Evolutionary conservation across 1,139 yeast species (phyloP).

Genomic region (Blastobotrys ciferrii): DNA sequence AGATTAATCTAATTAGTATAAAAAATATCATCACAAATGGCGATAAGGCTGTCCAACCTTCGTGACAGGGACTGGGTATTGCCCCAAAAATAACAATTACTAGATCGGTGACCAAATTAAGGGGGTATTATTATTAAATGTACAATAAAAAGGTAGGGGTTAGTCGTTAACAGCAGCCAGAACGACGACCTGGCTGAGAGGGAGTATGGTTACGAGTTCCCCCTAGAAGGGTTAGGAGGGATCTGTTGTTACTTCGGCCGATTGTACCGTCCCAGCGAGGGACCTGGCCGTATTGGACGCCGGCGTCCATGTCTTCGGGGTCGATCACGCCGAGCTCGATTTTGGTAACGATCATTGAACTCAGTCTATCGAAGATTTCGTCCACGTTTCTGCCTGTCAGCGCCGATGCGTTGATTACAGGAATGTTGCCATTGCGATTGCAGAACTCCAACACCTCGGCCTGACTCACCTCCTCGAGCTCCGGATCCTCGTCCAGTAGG

Average conservation of each 20-base stretch:
- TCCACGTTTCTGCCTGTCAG: slow-evolving; percentile 60
- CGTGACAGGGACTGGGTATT: no score
- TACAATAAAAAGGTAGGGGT: background rate
- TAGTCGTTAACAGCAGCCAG: slow-evolving; percentile 11
- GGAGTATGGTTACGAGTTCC: slow-evolving; percentile 12
- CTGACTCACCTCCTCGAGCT: slow-evolving; percentile 34
- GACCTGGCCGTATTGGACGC: slow-evolving; percentile 49
- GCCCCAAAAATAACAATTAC: no score
- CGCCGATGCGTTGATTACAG: slow-evolving; percentile 47
- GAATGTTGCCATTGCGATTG: slow-evolving; percentile 34
- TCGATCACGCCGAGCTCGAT: slow-evolving; percentile 46
- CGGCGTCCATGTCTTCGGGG: slow-evolving; percentile 44
- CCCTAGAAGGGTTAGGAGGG: slow-evolving; percentile 17
- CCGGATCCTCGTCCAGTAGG: slow-evolving; percentile 32
- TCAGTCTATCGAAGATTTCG: slow-evolving; percentile 52
- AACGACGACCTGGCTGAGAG: background rate
- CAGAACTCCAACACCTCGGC: slow-evolving; percentile 39
- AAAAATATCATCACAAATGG: no score
- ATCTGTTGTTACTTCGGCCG: slow-evolving; percentile 13
- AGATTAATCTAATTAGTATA: no score
- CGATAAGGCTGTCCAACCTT: no score
- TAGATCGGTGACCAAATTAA: no score
- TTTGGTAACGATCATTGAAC: slow-evolving; percentile 43
- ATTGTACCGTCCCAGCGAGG: slow-evolving; percentile 39
- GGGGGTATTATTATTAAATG: background rate